These are phyloP conservation scores for Nannizziopsis arthrosporioides DNA, from an alignment of 2,329 filamentous ascomycete species.

Conservation along the genomic window DNA sequence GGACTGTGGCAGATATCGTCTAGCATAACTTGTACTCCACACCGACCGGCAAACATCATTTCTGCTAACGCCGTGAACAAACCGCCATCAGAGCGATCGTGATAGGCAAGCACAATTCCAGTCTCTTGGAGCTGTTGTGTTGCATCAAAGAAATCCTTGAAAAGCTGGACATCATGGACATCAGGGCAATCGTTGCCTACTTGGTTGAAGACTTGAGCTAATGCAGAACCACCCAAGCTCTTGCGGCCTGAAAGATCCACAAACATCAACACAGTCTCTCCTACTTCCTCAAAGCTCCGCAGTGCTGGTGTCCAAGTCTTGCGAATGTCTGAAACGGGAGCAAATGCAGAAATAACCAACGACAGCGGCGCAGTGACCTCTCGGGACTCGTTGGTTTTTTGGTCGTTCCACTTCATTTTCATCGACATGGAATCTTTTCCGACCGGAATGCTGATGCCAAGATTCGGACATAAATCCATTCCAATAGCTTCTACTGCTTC, in stretches of 20 bases:
- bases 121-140: constrained; percentile 56
- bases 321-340: constrained; percentile 65
- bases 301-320: constrained; percentile 92
- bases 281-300: constrained; percentile 70
- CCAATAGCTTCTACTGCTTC: constrained; percentile 89
- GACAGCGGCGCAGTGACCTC: constrained; percentile 89
- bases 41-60: constrained; percentile 97
- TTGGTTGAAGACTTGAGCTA: constrained; percentile 80
- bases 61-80: constrained; percentile 81
- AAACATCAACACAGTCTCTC: constrained; percentile 77
- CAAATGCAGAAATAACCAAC: constrained; percentile 81
- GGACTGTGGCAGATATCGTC: constrained; percentile 54
- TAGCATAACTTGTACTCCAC: constrained; percentile 72
- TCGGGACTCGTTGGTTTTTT: constrained; percentile 53
- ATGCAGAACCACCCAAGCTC: constrained; percentile 76
- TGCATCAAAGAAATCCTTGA: constrained; percentile 87
- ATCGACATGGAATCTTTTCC: constrained; percentile 98
- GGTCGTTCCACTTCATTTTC: constrained; percentile 90
- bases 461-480: constrained; percentile 76
- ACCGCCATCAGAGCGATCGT: constrained; percentile 88
- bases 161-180: constrained; percentile 65
- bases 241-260: constrained; percentile 80
- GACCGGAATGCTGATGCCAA: constrained; percentile 90
- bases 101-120: constrained; percentile 76
- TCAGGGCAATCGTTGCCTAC: constrained; percentile 78